Percentiles rank a stretch among this genome's conserved stretches.
These are phyloP conservation scores for Lepidium aucheri DNA, from an alignment of 345 rosid genomes.

Conservation along the genomic window DNA sequence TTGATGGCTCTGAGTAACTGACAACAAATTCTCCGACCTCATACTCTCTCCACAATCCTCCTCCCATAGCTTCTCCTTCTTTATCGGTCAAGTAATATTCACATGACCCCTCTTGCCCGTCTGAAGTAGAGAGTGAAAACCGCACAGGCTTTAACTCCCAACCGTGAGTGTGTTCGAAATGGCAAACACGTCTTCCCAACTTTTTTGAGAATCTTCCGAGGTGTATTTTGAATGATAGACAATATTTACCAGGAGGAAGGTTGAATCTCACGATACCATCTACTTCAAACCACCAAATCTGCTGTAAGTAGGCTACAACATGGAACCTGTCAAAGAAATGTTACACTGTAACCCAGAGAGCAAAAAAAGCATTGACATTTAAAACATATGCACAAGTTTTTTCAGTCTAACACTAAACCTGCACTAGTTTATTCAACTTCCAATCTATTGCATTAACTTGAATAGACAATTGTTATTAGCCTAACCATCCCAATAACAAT, in stretches of 20 bases:
- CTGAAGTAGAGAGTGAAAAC: constrained; percentile 55
- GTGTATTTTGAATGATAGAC: constrained; percentile 69
- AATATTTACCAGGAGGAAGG: constrained; percentile 67
- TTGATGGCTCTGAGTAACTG: constrained; percentile 42
- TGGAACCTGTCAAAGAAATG: constrained; percentile 40
- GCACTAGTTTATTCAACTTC: not conserved
- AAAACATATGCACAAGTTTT: not conserved
- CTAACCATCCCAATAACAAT: not conserved
- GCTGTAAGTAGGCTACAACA: constrained; percentile 70
- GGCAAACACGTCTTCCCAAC: constrained; percentile 62
- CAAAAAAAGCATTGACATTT: not conserved
- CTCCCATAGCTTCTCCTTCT: constrained; percentile 48
- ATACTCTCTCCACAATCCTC: constrained; percentile 28
- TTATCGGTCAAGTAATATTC: constrained; percentile 48
- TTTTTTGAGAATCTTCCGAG: constrained; percentile 71
- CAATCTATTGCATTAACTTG: not conserved
- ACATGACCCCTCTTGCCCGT: constrained; percentile 49
- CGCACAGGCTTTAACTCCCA: constrained; percentile 75
- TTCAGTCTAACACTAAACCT: not conserved
- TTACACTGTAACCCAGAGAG: not conserved
- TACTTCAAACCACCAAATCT: constrained; percentile 92
- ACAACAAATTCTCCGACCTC: constrained; percentile 74
- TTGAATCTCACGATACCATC: constrained; percentile 72
- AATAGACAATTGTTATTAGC: not conserved
- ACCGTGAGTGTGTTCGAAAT: constrained; percentile 69